A percentile compares a stretch with the other conserved stretches of the same genome.
phyloP scores from a whole-genome alignment of 2,329 filamentous ascomycete species.

The Beauveria varroae region DNA sequence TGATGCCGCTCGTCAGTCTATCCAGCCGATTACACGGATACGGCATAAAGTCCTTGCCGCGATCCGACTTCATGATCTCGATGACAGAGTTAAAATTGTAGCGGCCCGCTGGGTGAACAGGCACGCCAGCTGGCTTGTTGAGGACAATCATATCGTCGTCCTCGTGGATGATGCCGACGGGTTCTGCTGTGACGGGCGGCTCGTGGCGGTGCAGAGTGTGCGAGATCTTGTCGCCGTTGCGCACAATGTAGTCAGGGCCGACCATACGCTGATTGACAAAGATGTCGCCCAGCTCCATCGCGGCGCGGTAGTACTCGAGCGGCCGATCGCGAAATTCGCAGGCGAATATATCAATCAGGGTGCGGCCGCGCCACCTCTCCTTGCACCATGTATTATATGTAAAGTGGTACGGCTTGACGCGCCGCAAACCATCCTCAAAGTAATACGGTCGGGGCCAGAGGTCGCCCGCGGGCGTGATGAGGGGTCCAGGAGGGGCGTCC shows the following conservation, averaged over 20 bases:
- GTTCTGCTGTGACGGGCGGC: constrained; percentile 76
- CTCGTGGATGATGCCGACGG: constrained; percentile 80
- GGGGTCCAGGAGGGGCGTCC: constrained; percentile 7
- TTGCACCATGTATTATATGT: constrained; percentile 96
- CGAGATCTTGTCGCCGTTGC: constrained; percentile 85
- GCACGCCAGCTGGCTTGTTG: constrained; percentile 91
- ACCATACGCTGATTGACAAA: constrained; percentile 69
- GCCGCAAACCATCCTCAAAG: constrained; percentile 73
- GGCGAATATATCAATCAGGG: constrained; percentile 78
- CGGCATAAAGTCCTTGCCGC: constrained; percentile 46
- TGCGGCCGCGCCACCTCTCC: constrained; percentile 78
- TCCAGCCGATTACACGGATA: constrained; percentile 88
- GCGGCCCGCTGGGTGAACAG: constrained; percentile 88
- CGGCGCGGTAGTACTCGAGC: constrained; percentile 75
- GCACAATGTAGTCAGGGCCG: constrained; percentile 61
- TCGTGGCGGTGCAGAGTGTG: constrained; percentile 95
- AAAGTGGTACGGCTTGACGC: constrained; percentile 80
- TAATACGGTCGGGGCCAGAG: constrained; percentile 64
- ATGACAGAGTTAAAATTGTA: constrained; percentile 95
- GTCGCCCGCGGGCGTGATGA: constrained; percentile 28
- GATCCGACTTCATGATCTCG: constrained; percentile 83
- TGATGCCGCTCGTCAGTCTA: constrained; percentile 87
- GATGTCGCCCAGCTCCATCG: constrained; percentile 74
- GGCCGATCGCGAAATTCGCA: constrained; percentile 88
- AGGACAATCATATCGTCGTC: constrained; percentile 92